Evolutionary conservation across 2,329 filamentous ascomycete species (phyloP), one percentile per base, ranked within the genome.

Genomic region (Akanthomyces dipterigenus): DNA sequence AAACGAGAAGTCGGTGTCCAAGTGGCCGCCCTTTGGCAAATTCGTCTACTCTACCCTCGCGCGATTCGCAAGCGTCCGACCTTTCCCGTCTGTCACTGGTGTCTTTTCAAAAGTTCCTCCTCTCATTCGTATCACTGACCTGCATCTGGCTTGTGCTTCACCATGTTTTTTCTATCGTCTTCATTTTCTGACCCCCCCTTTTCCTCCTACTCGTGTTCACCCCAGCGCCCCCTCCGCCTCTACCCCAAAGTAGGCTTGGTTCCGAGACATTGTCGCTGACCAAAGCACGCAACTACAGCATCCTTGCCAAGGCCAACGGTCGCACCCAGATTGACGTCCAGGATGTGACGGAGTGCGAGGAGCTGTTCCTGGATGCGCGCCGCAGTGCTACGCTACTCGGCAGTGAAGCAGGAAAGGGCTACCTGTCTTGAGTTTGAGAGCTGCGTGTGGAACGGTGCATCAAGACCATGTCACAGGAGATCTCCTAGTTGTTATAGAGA

Each of bases 221-320:
- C 51, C 51, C 59, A 28, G 46, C 43, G 51, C 60, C 60, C n/a
- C 60, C 42, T 20, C 46, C 61, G 26, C 62, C 55, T 58, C 55
- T 60, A 48, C 31, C 54, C 31, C 31, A 8, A 53, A 53, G 36
- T 62, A 55, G 55, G 48, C 31, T 42, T 62, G 55, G 61, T 62
- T 70, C 67, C 66, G 66, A 74, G 69, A 72, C 70, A 69, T 65
- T 55, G 62, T 65, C 65, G 66, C 72, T 73, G 65, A 73, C 70
- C 64, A 68, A 67, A 63, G 66, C 62, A 69, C 68, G 46, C 48
- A 72, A 66, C 61, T 65, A 70, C 65, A 88, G 90, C 75, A 96
- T 98, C 75, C 83, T 98, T 69, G 91, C 93, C 63, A 88, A 90
- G 72, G 90, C 95, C 70, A 90, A 88, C 72, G 89, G 89, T 63